Conservation (phyloP, 805 yeast species). For the Starmerella asiatica region DNA sequence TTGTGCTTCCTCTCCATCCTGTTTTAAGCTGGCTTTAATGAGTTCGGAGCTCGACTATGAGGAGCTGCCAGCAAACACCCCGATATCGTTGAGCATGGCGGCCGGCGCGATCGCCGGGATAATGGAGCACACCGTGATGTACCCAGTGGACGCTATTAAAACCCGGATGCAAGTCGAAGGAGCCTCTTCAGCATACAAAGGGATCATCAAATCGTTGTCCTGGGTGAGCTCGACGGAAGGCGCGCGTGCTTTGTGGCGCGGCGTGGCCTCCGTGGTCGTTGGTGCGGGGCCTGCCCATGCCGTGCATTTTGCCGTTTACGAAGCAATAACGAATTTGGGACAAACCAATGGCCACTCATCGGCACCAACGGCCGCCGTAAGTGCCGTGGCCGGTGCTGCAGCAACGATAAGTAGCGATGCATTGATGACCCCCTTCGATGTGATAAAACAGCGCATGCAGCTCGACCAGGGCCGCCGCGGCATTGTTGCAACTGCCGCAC, state of each 20-base stretch:
- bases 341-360: constrained; percentile 31
- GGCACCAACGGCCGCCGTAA: constrained; percentile 59
- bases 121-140: constrained; percentile 96
- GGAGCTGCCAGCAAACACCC: constrained; percentile 75
- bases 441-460: constrained; percentile 92
- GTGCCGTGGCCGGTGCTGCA: constrained; percentile 76
- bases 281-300: constrained; percentile 99
- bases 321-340: constrained; percentile 52
- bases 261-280: constrained; percentile 75
- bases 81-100: constrained; percentile 62
- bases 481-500: constrained; percentile 20
- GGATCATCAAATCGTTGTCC: constrained; percentile 53
- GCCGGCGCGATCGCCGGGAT: constrained; percentile 99
- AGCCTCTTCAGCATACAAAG: constrained; percentile 24
- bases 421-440: constrained; percentile 94
- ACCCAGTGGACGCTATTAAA: constrained; percentile 90
- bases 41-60: constrained; percentile 51
- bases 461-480: constrained; percentile 24
- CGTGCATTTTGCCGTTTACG: constrained; percentile 88
- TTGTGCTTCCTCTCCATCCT: no score
- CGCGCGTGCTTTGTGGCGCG: constrained; percentile 78
- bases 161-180: constrained; percentile 74
- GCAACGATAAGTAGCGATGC: constrained; percentile 94
- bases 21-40: no score
- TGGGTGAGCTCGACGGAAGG: constrained; percentile 81